Base-by-base conservation (phyloP, 169 alveolate species). In the Plasmodium inui region DNA sequence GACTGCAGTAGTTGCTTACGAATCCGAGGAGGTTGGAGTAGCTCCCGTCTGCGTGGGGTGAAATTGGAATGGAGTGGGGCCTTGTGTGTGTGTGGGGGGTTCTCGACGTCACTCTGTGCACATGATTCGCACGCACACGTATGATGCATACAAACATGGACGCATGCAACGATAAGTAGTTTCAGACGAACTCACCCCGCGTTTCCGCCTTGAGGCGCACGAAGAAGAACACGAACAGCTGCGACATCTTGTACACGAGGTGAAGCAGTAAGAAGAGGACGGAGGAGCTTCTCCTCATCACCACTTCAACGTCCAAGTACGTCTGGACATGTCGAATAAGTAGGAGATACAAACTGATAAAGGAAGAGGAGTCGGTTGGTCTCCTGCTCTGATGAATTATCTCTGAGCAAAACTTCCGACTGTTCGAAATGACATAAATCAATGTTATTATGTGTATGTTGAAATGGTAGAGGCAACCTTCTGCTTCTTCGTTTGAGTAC, bases 231-330 rank as follows among this genome's bases (percentile, higher is more conserved):
- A 26, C 34, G 7, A 88, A 78, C 46, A 88, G 89, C 82, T 88
- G 93, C n/a, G 93, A 88, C n/a, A 88, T 19, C 8, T 88, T 88
- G 81, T 88, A 88, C 6, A 88, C 71, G n/a, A 88, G 83, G 81
- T 88, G 93, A 3, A 57, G 50, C 72, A 88, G 17, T 7, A 78
- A 39, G 81, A 41, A 88, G 81, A 17, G 19, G 37, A 19, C 5
- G 17, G 46, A 50, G 28, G 80, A 67, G 7, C 74, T 34, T 26
- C 71, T 88, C 30, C 30, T 34, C 19, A 37, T 19, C 1, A 41
- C 17, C 28, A 78, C 53, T 0, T 17, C 10, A 19, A n/a, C 55
- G 10, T 88, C 93, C 44, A 88, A 44, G 19, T 39, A 34, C 1
- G 7, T 10, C n/a, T 88, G 39, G n/a, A 88, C 46, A 88, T 88